Percentiles rank a stretch among this genome's conserved stretches.
Conservation (phyloP, 495 filamentous ascomycete species). For the Neurospora sp. region DNA sequence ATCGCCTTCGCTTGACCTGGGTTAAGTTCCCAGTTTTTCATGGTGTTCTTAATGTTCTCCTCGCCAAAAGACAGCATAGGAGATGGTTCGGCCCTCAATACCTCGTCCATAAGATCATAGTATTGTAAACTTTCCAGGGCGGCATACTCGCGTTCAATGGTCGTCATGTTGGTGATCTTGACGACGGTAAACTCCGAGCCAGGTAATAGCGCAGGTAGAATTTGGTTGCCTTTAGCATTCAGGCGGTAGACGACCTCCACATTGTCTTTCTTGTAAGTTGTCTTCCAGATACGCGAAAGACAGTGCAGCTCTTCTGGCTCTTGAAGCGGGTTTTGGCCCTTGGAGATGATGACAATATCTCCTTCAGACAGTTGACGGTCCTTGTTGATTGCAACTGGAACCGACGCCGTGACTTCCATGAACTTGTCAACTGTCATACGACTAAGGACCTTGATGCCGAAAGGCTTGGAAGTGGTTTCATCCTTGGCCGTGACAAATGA, state of each 20-base stretch:
- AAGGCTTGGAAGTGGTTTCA: slow-evolving; percentile 65
- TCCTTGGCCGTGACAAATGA: slow-evolving; percentile 83
- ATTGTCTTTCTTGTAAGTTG: slow-evolving; percentile 65
- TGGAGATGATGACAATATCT: slow-evolving; percentile 79
- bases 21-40: slow-evolving; percentile 74
- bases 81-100: slow-evolving; percentile 79
- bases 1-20: slow-evolving; percentile 86
- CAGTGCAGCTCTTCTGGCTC: slow-evolving; percentile 62
- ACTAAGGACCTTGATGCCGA: slow-evolving; percentile 75
- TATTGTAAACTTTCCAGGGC: slow-evolving; percentile 83
- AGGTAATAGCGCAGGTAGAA: slow-evolving; percentile 39
- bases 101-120: slow-evolving; percentile 89
- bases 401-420: slow-evolving; percentile 76
- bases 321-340: slow-evolving; percentile 51
- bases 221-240: slow-evolving; percentile 45
- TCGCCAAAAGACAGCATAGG: slow-evolving; percentile 71
- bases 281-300: slow-evolving; percentile 70
- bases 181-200: slow-evolving; percentile 59
- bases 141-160: slow-evolving; percentile 90
- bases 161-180: slow-evolving; percentile 78
- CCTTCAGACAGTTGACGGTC: slow-evolving; percentile 69
- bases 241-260: slow-evolving; percentile 79
- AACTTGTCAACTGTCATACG: slow-evolving; percentile 86
- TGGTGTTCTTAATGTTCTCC: slow-evolving; percentile 53
- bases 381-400: slow-evolving; percentile 57